phyloP scores from a whole-genome alignment of 2,329 filamentous ascomycete species.

The Neopestalotiopsis rosae region DNA sequence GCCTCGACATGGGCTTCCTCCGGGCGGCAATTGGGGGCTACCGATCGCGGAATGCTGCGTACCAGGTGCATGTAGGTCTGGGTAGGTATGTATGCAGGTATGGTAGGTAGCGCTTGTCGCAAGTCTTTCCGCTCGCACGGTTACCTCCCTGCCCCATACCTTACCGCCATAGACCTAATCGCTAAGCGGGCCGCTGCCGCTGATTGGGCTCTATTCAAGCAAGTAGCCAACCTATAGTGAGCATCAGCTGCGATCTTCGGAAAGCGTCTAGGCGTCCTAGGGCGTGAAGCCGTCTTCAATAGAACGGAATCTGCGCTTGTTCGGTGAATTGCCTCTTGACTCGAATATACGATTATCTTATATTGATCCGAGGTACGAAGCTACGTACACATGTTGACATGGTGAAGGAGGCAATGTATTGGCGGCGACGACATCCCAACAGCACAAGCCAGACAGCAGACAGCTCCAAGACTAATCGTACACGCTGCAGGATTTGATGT shows the following conservation, averaged over 20 bases:
- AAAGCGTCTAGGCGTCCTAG: constrained; percentile 22
- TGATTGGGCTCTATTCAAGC: constrained; percentile 28
- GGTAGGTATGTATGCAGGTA: not conserved
- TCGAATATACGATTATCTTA: not conserved
- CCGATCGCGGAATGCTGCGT: constrained; percentile 20
- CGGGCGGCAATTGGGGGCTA: constrained; percentile 17
- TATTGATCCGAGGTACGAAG: not conserved
- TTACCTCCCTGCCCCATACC: constrained; percentile 22
- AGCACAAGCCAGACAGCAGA: not conserved
- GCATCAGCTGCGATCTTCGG: constrained; percentile 21
- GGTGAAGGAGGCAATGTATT: not conserved
- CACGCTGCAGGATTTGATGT: not conserved
- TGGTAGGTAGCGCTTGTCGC: not conserved
- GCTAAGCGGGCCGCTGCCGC: constrained; percentile 29
- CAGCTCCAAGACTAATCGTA: not conserved
- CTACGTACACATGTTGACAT: not conserved
- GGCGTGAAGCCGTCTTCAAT: constrained; percentile 30
- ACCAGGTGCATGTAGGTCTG: constrained; percentile 19
- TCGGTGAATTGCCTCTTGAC: constrained; percentile 19
- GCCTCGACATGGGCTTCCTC: constrained; percentile 22
- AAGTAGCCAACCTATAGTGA: constrained; percentile 22
- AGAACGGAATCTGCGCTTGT: constrained; percentile 23
- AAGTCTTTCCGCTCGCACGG: constrained; percentile 34
- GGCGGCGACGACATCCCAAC: not conserved
- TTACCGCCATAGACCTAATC: constrained; percentile 23